Evolutionary conservation across 345 rosid species (phyloP), one percentile per base, ranked within the genome.

Genomic region (Garcia nutans): DNA sequence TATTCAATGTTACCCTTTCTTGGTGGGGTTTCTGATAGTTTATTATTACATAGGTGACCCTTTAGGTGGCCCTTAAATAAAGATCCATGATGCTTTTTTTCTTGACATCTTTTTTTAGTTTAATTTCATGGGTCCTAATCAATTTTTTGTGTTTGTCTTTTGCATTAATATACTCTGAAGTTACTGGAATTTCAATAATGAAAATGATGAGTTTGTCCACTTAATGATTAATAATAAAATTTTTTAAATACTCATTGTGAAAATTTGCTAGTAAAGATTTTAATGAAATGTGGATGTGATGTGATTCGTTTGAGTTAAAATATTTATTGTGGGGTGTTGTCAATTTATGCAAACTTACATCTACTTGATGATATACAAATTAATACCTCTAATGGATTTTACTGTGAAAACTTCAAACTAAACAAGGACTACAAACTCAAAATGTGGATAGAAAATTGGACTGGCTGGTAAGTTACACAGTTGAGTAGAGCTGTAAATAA

Each of bases 391-490:
- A 85, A 85, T 64, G 88, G 82, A n/a, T 85, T 76, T 77, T 85
- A 85, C 80, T 85, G 88, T 33, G 81, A 83, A 20, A 70, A 79
- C 69, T 83, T 83, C 78, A 68, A 73, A 62, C 88, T 86, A 8
- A 83, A 85, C 81, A 75, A 77, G 77, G 71, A 55, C 44, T 78
- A 79, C 54, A 85, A 83, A 72, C 88, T 86, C 49, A 83, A 81
- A 50, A 76, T 83, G 80, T 85, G 86, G 86, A 83, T 86, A 10
- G 88, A 85, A 59, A 72, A 68, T 44, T 82, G 85, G 85, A 76
- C 76, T 73, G 82, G 85, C 64, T 79, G 82, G 82, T 80, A 76
- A 73, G 73, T 72, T 20, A 10, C 55, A 55, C 42, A n/a, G 7
- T n/a, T 13, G 69, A 70, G 54, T n/a, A n/a, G n/a, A n/a, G n/a